Percentiles rank a stretch among this genome's conserved stretches.
Evolutionary conservation across 2,329 filamentous ascomycete genomes (phyloP).

Genomic region (Bipolaris cookei): DNA sequence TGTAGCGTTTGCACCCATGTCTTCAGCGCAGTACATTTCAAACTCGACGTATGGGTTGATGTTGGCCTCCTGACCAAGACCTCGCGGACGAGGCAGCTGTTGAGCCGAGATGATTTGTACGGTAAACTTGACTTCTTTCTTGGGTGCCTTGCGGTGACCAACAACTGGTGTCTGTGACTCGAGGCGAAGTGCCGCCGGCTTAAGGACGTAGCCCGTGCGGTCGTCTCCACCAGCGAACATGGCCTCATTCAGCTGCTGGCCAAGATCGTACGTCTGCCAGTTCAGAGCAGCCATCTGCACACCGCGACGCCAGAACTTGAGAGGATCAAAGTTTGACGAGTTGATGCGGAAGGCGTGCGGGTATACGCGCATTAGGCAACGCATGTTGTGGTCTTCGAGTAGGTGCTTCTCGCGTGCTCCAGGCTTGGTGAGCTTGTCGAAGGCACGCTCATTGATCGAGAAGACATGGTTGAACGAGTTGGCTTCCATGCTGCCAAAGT

Average conservation of each 20-base stretch:
- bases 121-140: constrained; percentile 81
- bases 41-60: constrained; percentile 95
- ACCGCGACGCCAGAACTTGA: constrained; percentile 91
- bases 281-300: constrained; percentile 98
- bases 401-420: constrained; percentile 76
- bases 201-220: constrained; percentile 89
- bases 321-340: constrained; percentile 93
- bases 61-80: constrained; percentile 72
- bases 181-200: constrained; percentile 79
- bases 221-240: constrained; percentile 95
- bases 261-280: constrained; percentile 96
- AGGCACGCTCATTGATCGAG: constrained; percentile 90
- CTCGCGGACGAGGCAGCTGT: constrained; percentile 83
- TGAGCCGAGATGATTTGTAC: constrained; percentile 93
- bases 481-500: constrained; percentile 78
- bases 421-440: constrained; percentile 78
- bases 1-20: constrained; percentile 77
- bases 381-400: constrained; percentile 88
- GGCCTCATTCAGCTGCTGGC: constrained; percentile 94
- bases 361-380: constrained; percentile 87
- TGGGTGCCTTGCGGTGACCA: constrained; percentile 70
- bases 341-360: constrained; percentile 80
- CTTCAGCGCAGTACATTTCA: constrained; percentile 92
- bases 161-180: constrained; percentile 47
- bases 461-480: constrained; percentile 93